These are phyloP conservation scores for Xylaria arbuscula DNA, from an alignment of 2,329 filamentous ascomycete genomes.

Conservation along the genomic window DNA sequence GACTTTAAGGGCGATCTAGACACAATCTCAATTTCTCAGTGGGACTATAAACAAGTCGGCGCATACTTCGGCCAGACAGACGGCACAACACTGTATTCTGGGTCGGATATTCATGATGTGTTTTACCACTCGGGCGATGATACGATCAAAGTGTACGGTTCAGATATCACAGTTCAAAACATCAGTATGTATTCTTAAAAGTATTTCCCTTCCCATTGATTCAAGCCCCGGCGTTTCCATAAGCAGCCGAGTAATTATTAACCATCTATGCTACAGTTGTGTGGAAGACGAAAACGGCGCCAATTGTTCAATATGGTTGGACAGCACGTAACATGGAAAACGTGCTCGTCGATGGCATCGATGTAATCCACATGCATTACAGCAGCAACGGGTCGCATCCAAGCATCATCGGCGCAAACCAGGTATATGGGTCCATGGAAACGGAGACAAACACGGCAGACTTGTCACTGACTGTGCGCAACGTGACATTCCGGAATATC, in stretches of 20 bases:
- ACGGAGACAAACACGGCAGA: slow-evolving; percentile 4
- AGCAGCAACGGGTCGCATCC: slow-evolving; percentile 30
- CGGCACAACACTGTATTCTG: slow-evolving; percentile 26
- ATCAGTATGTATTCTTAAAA: neutral
- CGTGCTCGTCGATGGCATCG: slow-evolving; percentile 24
- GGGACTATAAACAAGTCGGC: slow-evolving; percentile 27
- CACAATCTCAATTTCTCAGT: slow-evolving; percentile 7
- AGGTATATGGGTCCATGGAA: neutral
- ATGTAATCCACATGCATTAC: slow-evolving; percentile 29
- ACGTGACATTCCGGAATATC: slow-evolving; percentile 2
- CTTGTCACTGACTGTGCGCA: neutral
- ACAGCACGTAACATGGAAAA: slow-evolving; percentile 19
- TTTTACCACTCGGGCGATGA: slow-evolving; percentile 26
- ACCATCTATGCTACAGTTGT: neutral
- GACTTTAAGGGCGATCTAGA: slow-evolving; percentile 19
- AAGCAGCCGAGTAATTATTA: neutral
- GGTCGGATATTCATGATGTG: slow-evolving; percentile 11
- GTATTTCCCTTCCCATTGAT: neutral
- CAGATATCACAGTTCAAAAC: slow-evolving; percentile 12
- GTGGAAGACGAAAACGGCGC: slow-evolving; percentile 26
- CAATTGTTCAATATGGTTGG: slow-evolving; percentile 26
- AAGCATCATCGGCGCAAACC: slow-evolving; percentile 25
- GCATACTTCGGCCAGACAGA: slow-evolving; percentile 26
- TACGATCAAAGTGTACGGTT: slow-evolving; percentile 24
- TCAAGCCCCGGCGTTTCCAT: neutral